Conservation (phyloP, 495 filamentous ascomycete genomes). For the Sordaria brevicollis region DNA sequence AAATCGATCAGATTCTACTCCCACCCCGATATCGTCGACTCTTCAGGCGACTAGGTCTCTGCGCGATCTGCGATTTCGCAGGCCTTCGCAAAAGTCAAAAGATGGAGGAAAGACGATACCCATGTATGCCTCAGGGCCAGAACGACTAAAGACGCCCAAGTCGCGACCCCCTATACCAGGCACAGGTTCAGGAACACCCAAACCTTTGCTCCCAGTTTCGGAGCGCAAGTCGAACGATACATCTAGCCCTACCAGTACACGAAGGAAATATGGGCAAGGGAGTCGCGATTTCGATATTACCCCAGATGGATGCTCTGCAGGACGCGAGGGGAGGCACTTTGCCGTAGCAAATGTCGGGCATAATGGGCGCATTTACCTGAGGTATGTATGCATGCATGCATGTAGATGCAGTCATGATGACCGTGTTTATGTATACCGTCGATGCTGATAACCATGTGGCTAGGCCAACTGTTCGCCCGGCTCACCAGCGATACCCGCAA, state of each 20-base stretch:
- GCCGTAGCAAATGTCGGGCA: constrained; percentile 90
- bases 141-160: constrained; percentile 15
- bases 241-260: constrained; percentile 10
- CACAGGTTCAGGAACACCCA: constrained; percentile 13
- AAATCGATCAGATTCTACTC: constrained; percentile 1
- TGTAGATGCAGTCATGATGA: not conserved
- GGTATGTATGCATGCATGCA: constrained; percentile 52
- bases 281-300: constrained; percentile 35
- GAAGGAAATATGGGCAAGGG: constrained; percentile 21
- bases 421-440: constrained; percentile 4
- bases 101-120: constrained; percentile 6
- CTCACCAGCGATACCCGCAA: constrained; percentile 47
- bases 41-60: not conserved
- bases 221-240: constrained; percentile 33
- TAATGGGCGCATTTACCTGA: constrained; percentile 87
- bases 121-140: constrained; percentile 2
- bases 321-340: constrained; percentile 65
- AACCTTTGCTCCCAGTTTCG: constrained; percentile 32
- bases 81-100: constrained; percentile 9
- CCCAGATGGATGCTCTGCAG: constrained; percentile 40
- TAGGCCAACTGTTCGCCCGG: constrained; percentile 51
- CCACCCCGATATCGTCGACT: not conserved
- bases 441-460: not conserved
- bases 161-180: constrained; percentile 14
- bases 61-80: constrained; percentile 8